A percentile compares a stretch with the other conserved stretches of the same genome.
Evolutionary conservation across 176 grass and related monocot genomes (phyloP).

Genomic region (Juncus effusus): DNA sequence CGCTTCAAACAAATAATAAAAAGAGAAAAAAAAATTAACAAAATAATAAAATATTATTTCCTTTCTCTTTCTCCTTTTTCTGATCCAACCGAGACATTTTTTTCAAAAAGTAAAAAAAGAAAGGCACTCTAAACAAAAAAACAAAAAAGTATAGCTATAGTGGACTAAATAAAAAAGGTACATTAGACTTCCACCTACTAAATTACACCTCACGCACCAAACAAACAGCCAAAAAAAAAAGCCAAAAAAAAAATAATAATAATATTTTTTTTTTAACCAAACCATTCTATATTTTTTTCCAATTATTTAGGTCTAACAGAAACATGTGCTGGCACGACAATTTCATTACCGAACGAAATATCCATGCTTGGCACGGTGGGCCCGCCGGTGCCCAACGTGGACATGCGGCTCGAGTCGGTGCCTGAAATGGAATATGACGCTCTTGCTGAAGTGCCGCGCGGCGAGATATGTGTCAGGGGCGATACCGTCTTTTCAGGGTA

Average conservation of each 20-base stretch:
- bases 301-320: constrained; percentile 71
- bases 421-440: constrained; percentile 92
- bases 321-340: constrained; percentile 72
- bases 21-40: too few species aligned
- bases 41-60: too few species aligned
- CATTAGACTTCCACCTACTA: too few species aligned
- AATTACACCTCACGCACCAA: too few species aligned
- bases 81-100: too few species aligned
- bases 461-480: constrained; percentile 85
- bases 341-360: constrained; percentile 75
- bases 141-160: too few species aligned
- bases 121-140: too few species aligned
- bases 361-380: constrained; percentile 93
- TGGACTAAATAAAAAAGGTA: too few species aligned
- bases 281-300: neutral
- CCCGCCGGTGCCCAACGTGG: constrained; percentile 78
- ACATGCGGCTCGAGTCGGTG: constrained; percentile 76
- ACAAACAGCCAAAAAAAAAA: neutral
- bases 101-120: too few species aligned
- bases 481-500: constrained; percentile 90
- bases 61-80: too few species aligned
- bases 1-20: too few species aligned
- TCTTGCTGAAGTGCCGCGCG: constrained; percentile 54
- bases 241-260: constrained; percentile 1
- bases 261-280: neutral